phyloP scores from a whole-genome alignment of 2,329 filamentous ascomycete genomes.

The Hypoxylon sp. region DNA sequence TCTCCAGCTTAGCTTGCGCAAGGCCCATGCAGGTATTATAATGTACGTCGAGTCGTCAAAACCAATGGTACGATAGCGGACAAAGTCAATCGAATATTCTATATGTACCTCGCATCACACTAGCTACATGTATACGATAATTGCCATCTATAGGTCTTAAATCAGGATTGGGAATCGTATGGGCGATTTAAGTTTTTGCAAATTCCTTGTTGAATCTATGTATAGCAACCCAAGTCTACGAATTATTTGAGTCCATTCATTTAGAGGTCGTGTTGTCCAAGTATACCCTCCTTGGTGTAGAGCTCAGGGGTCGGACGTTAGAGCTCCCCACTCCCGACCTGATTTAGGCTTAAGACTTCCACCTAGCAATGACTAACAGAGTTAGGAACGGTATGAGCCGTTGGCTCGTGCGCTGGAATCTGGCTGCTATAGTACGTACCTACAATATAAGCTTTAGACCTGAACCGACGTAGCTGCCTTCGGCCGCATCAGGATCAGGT shows the following conservation, averaged over 20 bases:
- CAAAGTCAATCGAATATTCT: too few relatives aligned
- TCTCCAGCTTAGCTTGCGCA: neutral
- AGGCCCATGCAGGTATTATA: conserved; percentile 1
- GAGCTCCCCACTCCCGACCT: conserved; percentile 7
- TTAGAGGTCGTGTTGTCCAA: neutral
- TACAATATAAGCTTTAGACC: neutral
- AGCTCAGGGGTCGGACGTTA: conserved; percentile 10
- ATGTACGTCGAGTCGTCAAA: neutral
- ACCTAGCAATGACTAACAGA: conserved; percentile 5
- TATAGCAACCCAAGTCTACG: neutral
- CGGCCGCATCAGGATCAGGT: neutral
- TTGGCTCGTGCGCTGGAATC: conserved; percentile 7
- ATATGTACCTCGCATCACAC: too few relatives aligned
- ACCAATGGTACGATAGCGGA: too few relatives aligned
- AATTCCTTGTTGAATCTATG: neutral
- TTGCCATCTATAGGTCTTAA: neutral
- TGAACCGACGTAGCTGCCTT: neutral
- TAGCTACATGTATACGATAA: neutral
- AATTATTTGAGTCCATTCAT: neutral
- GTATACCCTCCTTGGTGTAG: neutral
- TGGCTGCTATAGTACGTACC: neutral
- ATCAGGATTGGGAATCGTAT: neutral
- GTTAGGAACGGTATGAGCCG: conserved; percentile 19
- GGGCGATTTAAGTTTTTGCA: neutral
- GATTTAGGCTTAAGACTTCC: conserved; percentile 2